Base-by-base conservation (phyloP, 768 basidiomycete species). In the Mycena rosella region DNA sequence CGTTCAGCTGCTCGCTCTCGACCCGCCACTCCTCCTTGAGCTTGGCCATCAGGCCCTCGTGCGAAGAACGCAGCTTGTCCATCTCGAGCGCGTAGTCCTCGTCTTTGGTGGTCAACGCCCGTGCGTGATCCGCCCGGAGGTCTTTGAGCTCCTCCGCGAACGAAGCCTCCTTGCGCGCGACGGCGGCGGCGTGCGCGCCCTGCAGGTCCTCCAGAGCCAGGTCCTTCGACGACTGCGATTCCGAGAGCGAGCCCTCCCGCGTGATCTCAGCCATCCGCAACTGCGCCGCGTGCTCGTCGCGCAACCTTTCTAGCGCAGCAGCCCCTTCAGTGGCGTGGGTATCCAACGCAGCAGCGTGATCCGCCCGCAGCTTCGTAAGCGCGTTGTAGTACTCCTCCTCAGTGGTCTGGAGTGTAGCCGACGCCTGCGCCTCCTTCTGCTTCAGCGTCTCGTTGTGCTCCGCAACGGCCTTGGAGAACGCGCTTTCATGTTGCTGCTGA, bases 301-400 rank as follows among this genome's bases (percentile, higher is more conserved):
- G 87, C 69, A 95, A 78, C 49, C 92, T 86, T 59, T 91, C 89
- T n/a, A 95, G 81, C 14, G 82, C 83, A 7, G 87, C 88, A 42
- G 87, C 81, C 22, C 86, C 80, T 62, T 95, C 91, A 6, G 83
- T 83, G 1, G 87, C 82, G 62, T 91, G 86, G 71, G 83, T 87
- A 68, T 87, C 87, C 64, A 95, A 80, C 27, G 87, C 83, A 67
- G 89, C 87, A 4, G 87, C 84, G 71, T 96, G 93, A 74, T 93
- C 91, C 17, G 76, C 82, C 47, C 93, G 91, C 53, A 95, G 86
- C 72, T 92, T 92, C 17, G 89, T 92, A 45, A 96, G 81, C 24
- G 89, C 89, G 64, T 94, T 89, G 76, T 94, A 93, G 73, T 94
- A 94, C 74, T 94, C 91, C 72, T 91, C 93, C 73, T 93, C 91